A percentile compares a stretch with the other conserved stretches of the same genome.
Conservation (phyloP, 148 eudicot species). For the Euryodendron excelsum region DNA sequence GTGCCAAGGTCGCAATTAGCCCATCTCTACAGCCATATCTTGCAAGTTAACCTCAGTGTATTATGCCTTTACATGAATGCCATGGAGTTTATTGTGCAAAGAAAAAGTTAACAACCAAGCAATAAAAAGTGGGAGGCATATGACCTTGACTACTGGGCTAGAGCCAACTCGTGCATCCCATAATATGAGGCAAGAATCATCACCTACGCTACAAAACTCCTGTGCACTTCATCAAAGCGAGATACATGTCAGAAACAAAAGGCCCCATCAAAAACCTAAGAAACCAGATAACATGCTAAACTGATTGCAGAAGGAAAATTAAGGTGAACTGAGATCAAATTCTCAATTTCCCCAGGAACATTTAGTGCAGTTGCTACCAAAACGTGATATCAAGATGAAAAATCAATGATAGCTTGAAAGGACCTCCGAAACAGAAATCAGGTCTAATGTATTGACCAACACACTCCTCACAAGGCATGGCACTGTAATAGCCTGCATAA, state of each 20-base stretch:
- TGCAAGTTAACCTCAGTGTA: not conserved
- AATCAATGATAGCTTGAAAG: not conserved
- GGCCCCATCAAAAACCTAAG: slow-evolving; percentile 6
- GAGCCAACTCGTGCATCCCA: slow-evolving; percentile 90
- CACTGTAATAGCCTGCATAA: too few relatives aligned
- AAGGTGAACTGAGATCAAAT: not conserved
- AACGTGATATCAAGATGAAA: not conserved
- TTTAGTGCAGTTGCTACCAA: not conserved
- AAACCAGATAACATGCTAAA: not conserved
- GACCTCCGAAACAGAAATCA: not conserved
- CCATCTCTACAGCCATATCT: not conserved
- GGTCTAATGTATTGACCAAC: not conserved
- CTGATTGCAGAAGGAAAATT: not conserved
- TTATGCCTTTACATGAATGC: not conserved
- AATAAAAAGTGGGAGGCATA: slow-evolving; percentile 16
- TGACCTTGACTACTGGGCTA: slow-evolving; percentile 73
- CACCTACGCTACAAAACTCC: slow-evolving; percentile 98
- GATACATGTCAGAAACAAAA: slow-evolving; percentile 15
- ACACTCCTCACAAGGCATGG: not conserved
- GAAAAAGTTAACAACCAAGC: not conserved
- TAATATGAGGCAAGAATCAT: slow-evolving; percentile 91
- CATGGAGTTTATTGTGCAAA: not conserved
- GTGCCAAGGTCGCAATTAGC: not conserved
- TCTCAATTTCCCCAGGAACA: not conserved
- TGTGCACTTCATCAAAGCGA: slow-evolving; percentile 64